phyloP scores from a whole-genome alignment of 495 filamentous ascomycete species.

The Rhizodiscina lignyota region DNA sequence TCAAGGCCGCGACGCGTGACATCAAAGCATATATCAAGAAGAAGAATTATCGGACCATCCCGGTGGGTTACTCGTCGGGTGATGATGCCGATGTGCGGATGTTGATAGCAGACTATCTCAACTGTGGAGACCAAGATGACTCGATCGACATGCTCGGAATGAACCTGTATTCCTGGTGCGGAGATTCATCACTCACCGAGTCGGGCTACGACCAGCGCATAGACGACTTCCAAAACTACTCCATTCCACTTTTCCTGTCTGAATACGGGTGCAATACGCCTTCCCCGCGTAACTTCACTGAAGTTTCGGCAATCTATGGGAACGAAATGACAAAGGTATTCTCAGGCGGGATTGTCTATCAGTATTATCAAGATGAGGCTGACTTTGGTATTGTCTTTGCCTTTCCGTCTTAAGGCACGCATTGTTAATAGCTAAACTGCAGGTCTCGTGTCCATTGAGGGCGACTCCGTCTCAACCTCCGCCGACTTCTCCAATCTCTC shows the following conservation, averaged over 20 bases:
- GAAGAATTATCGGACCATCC: conserved; percentile 60
- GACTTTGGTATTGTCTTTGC: conserved; percentile 72
- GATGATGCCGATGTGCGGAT: conserved; percentile 73
- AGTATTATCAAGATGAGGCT: conserved; percentile 69
- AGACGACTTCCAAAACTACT: conserved; percentile 74
- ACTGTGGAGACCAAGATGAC: conserved; percentile 76
- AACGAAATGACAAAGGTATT: conserved; percentile 77
- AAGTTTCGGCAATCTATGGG: conserved; percentile 66
- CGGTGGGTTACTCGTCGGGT: conserved; percentile 85
- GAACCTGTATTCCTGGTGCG: conserved; percentile 98
- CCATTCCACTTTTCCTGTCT: conserved; percentile 84
- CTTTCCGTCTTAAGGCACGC: no score
- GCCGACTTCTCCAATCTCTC: no score
- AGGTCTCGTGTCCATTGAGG: no score
- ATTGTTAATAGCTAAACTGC: no score
- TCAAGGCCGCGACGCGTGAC: conserved; percentile 88
- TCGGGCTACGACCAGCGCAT: conserved; percentile 90
- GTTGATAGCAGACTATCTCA: conserved; percentile 83
- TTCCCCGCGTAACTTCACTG: conserved; percentile 62
- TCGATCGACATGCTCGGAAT: conserved; percentile 91
- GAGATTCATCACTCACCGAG: conserved; percentile 52
- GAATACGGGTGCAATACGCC: conserved; percentile 84
- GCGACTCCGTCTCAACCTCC: no score
- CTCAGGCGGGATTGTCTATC: conserved; percentile 90
- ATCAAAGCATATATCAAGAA: conserved; percentile 70